Base-by-base conservation (phyloP, 1,284 basidiomycete genomes). In the Tilletiopsis washingtonensis region DNA sequence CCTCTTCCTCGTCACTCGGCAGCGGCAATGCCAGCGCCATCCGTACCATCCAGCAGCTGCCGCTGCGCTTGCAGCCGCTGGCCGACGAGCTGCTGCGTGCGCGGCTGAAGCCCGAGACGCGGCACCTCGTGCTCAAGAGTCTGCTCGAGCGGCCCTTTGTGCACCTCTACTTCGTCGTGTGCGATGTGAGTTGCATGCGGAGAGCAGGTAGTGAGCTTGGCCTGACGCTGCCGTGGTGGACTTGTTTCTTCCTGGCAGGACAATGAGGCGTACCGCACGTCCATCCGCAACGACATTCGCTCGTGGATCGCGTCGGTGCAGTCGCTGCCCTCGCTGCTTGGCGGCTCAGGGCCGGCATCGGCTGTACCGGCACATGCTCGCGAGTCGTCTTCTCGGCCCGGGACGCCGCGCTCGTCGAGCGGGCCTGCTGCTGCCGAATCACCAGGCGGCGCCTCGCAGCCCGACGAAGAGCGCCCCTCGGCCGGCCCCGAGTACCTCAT, bases 81-180 rank as follows among this genome's bases (percentile, higher is more conserved):
- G 47, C 49, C 20, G 57, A 61, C 25, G 55, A 59, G 26, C 23
- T 50, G 36, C 37, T 45, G 5, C 27, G 26, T 3, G 45, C 36
- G 12, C 47, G 37, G 26, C 37, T 40, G n/a, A 52, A 52, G 37
- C 50, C 50, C 38, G 50, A 52, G 34, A 46, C 45, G 12, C 12
- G 50, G 12, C 56, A 59, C 17, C 49, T 57, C 3, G 53, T 39
- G 1, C 24, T 39, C 23, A 43, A 46, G 17, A 58, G 56, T 23
- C 49, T 65, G 1, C 55, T 65, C 9, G 62, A 62, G 26, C 47
- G 61, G 23, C 68, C 69, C 14, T 66, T 64, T 47, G 61, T 62
- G 20, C 69, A 70, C 41, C 54, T 70, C 38, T 70, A 64, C 41
- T 56, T 72, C 26, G 61, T 70, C 4, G 59, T 63, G n/a, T 69